These are phyloP conservation scores for Fusarium fracticaudum DNA, from an alignment of 2,329 filamentous ascomycete genomes.

Conservation along the genomic window DNA sequence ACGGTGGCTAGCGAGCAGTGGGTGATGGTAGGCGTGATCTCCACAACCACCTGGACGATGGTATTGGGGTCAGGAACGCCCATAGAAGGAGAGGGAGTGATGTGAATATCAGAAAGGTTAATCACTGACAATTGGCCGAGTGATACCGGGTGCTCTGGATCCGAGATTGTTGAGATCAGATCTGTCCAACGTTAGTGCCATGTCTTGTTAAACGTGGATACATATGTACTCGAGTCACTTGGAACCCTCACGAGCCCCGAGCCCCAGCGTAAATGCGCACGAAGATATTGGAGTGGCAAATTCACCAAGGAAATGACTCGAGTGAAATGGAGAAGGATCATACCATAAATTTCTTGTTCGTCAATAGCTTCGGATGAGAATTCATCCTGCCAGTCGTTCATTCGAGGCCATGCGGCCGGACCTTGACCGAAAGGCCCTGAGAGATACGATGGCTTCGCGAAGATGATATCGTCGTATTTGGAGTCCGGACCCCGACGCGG, in stretches of 20 bases:
- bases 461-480: constrained; percentile 58
- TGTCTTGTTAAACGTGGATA: not conserved
- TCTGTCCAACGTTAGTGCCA: constrained; percentile 62
- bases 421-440: constrained; percentile 50
- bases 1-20: constrained; percentile 97
- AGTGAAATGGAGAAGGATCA: constrained; percentile 28
- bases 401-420: constrained; percentile 47
- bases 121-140: constrained; percentile 94
- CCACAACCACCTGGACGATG: constrained; percentile 80
- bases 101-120: constrained; percentile 91
- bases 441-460: constrained; percentile 57
- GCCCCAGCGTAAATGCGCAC: not conserved
- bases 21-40: constrained; percentile 95
- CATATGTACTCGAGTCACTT: not conserved
- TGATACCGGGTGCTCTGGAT: constrained; percentile 95
- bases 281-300: constrained; percentile 8
- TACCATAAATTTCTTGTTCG: constrained; percentile 96
- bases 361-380: constrained; percentile 84
- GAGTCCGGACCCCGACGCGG: constrained; percentile 59
- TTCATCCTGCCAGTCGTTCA: constrained; percentile 62
- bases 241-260: not conserved
- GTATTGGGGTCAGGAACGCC: constrained; percentile 59
- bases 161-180: constrained; percentile 92
- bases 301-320: constrained; percentile 10
- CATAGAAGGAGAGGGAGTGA: constrained; percentile 59